These are phyloP conservation scores for Amanita phalloides DNA, from an alignment of 768 basidiomycete species.

Conservation along the genomic window DNA sequence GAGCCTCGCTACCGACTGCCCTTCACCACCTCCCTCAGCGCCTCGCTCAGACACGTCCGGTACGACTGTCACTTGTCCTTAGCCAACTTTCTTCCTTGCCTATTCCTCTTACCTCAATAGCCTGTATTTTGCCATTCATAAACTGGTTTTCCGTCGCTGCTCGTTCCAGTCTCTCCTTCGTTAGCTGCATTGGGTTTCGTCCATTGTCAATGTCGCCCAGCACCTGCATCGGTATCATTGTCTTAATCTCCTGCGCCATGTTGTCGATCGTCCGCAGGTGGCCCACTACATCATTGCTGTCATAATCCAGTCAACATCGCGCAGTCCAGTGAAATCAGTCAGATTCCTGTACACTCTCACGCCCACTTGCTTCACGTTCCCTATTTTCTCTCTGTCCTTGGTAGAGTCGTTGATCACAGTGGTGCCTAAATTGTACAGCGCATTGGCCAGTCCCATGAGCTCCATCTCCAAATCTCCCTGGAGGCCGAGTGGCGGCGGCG, in stretches of 20 bases:
- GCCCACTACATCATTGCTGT: constrained; percentile 64
- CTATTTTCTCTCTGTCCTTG: constrained; percentile 65
- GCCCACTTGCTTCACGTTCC: constrained; percentile 69
- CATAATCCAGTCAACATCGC: neutral
- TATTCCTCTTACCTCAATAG: constrained; percentile 46
- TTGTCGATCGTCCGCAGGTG: constrained; percentile 61
- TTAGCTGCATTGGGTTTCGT: constrained; percentile 74
- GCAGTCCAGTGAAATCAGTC: neutral
- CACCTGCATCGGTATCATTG: constrained; percentile 68
- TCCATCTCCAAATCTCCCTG: constrained; percentile 75
- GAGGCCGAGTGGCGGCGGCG: constrained; percentile 53
- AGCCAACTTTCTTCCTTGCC: neutral
- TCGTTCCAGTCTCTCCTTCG: constrained; percentile 70
- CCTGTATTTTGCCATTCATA: constrained; percentile 81
- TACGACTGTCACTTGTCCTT: constrained; percentile 46
- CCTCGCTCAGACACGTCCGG: constrained; percentile 54
- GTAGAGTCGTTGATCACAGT: constrained; percentile 78
- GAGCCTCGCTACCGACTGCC: neutral
- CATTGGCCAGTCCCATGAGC: constrained; percentile 64
- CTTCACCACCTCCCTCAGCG: constrained; percentile 47
- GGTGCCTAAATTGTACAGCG: constrained; percentile 72
- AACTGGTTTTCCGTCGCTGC: constrained; percentile 87
- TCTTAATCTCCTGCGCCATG: constrained; percentile 48
- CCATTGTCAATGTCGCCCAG: constrained; percentile 71
- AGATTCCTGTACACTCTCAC: constrained; percentile 46